Evolutionary conservation across 2,329 filamentous ascomycete genomes (phyloP), one percentile per base, ranked within the genome.

Genomic region (Blumeria graminis): DNA sequence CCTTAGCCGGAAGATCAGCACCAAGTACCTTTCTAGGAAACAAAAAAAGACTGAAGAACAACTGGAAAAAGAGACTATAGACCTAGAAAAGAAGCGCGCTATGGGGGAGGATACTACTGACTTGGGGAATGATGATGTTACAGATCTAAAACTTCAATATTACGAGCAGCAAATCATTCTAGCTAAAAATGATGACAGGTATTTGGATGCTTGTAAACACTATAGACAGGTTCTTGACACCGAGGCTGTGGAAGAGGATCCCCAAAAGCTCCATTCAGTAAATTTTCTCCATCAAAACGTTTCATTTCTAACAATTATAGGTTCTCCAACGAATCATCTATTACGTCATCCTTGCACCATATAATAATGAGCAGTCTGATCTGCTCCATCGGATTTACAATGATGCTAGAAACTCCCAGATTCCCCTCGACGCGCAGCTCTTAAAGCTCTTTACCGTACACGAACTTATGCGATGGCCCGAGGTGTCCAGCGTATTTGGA

Each of bases 301-400:
- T 46, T 34, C 18, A 33, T 36, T 54, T 50, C 63, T 63, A 60
- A 64, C 54, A 39, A 55, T n/a, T 38, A 16, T 60, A 93, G 87
- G 80, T 88, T 16, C 78, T 98, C 46, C 88, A 94, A 72, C 81
- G 92, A 65, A 88, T 96, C 68, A 89, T 96, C 71, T 96, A 94
- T 76, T 98, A 94, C 70, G 81, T 94, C 68, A 92, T 96, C 62
- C 84, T 98, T 55, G 86, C 92, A 7, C 89, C 92, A 7, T 88
- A 96, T 71, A 90, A 98, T 73, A 98, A 98, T 70, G 92, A 98
- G 69, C 92, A 98, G 69, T 92, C 90, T 63, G 92, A 98, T 64
- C 83, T 98, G 56, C 81, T 98, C 59, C 89, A 98, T 72, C 86
- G 92, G 65, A 84, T 98, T 63, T 80, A 88, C 68, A 79, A 82